These are phyloP conservation scores for Curvularia sp. DNA, from an alignment of 2,329 filamentous ascomycete species.

Conservation along the genomic window DNA sequence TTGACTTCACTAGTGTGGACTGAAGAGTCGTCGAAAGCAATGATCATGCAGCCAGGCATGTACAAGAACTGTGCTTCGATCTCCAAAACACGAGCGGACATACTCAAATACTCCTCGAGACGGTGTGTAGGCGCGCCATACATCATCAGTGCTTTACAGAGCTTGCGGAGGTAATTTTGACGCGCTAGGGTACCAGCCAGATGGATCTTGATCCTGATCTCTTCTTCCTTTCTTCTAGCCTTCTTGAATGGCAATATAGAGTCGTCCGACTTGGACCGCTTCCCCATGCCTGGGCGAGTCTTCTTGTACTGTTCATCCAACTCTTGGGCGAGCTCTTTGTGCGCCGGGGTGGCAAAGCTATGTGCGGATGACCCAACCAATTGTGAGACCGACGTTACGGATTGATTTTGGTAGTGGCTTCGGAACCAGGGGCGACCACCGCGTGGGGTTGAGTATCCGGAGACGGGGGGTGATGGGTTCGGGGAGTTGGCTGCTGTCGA, in stretches of 20 bases:
- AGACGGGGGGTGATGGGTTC: conserved; percentile 52
- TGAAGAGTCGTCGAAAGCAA: conserved; percentile 79
- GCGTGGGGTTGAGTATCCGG: conserved; percentile 53
- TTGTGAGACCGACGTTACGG: conserved; percentile 53
- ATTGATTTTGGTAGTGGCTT: conserved; percentile 45
- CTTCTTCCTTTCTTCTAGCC: conserved; percentile 54
- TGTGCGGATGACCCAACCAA: conserved; percentile 56
- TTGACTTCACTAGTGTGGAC: conserved; percentile 84
- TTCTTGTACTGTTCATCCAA: conserved; percentile 53
- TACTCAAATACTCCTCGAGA: conserved; percentile 88
- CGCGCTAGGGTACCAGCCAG: conserved; percentile 75
- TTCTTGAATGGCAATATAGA: conserved; percentile 51
- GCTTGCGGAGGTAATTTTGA: conserved; percentile 81
- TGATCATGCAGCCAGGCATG: conserved; percentile 90
- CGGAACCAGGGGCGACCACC: conserved; percentile 49
- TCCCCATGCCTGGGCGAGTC: conserved; percentile 46
- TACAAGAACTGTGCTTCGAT: conserved; percentile 91
- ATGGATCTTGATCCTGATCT: conserved; percentile 66
- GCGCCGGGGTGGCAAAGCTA: conserved; percentile 51
- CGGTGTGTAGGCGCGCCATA: conserved; percentile 92
- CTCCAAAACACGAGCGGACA: conserved; percentile 86
- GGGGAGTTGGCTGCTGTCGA: conserved; percentile 49
- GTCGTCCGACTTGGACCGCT: conserved; percentile 47
- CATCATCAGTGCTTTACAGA: conserved; percentile 86
- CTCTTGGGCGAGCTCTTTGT: conserved; percentile 53